phyloP scores from a whole-genome alignment of 75 land plant species.

The Cupressus sempervirens region DNA sequence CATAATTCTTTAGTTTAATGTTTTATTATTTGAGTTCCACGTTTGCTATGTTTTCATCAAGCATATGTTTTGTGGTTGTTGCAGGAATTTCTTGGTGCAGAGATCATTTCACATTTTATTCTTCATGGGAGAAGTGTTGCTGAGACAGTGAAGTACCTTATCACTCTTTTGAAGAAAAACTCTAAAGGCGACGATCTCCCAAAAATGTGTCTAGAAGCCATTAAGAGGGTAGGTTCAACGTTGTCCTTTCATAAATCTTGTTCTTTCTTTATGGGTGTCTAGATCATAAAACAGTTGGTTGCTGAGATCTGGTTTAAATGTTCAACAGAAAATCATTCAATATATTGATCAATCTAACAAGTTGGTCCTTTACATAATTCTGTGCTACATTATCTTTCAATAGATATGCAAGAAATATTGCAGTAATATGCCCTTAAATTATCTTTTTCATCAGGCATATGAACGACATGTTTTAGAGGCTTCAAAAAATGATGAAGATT shows the following conservation, averaged over 20 bases:
- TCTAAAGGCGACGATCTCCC: slow-evolving; percentile 61
- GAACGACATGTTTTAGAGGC: slow-evolving; percentile 36
- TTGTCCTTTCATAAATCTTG: background rate
- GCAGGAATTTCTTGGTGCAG: slow-evolving; percentile 89
- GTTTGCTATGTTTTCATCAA: background rate
- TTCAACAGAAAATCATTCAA: background rate
- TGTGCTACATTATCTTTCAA: background rate
- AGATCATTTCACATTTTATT: slow-evolving; percentile 83
- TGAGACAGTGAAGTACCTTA: slow-evolving; percentile 81
- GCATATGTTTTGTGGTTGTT: background rate
- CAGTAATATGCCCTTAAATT: background rate
- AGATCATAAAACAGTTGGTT: background rate
- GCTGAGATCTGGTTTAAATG: background rate
- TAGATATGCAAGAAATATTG: background rate
- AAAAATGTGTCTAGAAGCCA: slow-evolving; percentile 60
- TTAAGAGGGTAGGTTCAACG: slow-evolving; percentile 57
- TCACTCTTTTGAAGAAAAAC: slow-evolving; percentile 66
- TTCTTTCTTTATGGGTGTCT: background rate
- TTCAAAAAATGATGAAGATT: slow-evolving; percentile 41
- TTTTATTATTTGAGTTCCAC: background rate
- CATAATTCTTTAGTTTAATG: background rate
- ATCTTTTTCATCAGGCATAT: slow-evolving; percentile 47
- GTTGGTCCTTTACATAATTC: background rate
- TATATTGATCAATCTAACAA: background rate
- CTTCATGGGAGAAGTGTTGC: slow-evolving; percentile 76